A percentile compares a stretch with the other conserved stretches of the same genome.
phyloP scores from a whole-genome alignment of 352 stramenopile species.

The Phytophthora sp. region DNA sequence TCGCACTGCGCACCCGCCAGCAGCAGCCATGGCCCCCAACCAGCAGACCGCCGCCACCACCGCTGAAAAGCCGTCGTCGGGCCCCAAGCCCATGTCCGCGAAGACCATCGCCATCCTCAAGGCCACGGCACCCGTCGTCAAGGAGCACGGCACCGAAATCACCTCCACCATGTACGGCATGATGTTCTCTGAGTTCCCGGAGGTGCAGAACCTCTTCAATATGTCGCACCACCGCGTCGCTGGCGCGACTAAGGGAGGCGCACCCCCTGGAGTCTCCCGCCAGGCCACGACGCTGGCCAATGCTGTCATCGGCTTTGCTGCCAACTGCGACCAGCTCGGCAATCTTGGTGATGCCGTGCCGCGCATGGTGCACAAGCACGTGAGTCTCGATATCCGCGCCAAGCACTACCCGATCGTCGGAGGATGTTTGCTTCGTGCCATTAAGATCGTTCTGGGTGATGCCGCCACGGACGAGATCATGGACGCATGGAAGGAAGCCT shows the following conservation, averaged over 20 bases:
- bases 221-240: slow-evolving; percentile 63
- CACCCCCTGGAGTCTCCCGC: slow-evolving; percentile 31
- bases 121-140: slow-evolving; percentile 68
- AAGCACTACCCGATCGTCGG: slow-evolving; percentile 78
- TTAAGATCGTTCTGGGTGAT: slow-evolving; percentile 60
- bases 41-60: slow-evolving; percentile 2
- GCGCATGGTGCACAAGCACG: slow-evolving; percentile 70
- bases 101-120: slow-evolving; percentile 66
- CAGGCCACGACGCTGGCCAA: slow-evolving; percentile 60
- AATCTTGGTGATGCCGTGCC: slow-evolving; percentile 53
- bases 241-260: slow-evolving; percentile 35
- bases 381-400: slow-evolving; percentile 60
- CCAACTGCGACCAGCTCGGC: slow-evolving; percentile 64
- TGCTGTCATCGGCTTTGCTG: slow-evolving; percentile 63
- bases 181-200: slow-evolving; percentile 69
- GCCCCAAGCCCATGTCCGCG: slow-evolving; percentile 38
- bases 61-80: neutral
- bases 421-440: slow-evolving; percentile 55
- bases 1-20: neutral
- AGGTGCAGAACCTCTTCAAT: slow-evolving; percentile 79
- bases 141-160: slow-evolving; percentile 63
- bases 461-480: slow-evolving; percentile 69
- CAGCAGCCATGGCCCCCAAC: slow-evolving; percentile 21
- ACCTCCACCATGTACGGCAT: slow-evolving; percentile 70
- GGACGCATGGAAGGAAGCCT: slow-evolving; percentile 59